Conservation (phyloP, 129 eudicot genomes). For the Centella asiatica region DNA sequence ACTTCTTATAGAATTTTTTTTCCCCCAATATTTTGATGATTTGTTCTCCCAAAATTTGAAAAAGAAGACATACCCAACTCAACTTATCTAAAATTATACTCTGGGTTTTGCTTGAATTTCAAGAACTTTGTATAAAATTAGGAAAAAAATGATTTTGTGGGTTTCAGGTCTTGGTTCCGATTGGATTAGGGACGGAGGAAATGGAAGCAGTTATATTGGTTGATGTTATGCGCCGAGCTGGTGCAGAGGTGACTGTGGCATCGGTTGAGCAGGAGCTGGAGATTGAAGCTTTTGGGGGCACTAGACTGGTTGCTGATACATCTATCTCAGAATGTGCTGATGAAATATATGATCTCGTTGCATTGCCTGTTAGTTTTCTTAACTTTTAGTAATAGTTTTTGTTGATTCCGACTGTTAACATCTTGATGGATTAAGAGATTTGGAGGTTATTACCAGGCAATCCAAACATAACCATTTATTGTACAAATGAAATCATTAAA, state of each 20-base stretch:
- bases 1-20: not conserved
- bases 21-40: not conserved
- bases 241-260: slow-evolving; percentile 73
- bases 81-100: not conserved
- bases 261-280: slow-evolving; percentile 84
- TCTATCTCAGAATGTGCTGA: slow-evolving; percentile 54
- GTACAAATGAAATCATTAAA: slow-evolving; percentile 1
- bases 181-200: slow-evolving; percentile 89
- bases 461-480: no score
- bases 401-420: no score
- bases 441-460: no score
- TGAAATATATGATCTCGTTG: slow-evolving; percentile 64
- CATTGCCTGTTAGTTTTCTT: slow-evolving; percentile 62
- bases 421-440: no score
- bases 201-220: slow-evolving; percentile 89
- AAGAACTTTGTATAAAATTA: no score
- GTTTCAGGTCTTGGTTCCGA: slow-evolving; percentile 77
- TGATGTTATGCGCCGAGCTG: slow-evolving; percentile 76
- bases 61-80: not conserved
- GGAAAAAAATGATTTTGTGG: not conserved
- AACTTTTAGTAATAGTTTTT: not conserved
- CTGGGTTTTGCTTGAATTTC: not conserved
- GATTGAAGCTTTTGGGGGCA: slow-evolving; percentile 77
- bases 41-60: not conserved
- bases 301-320: slow-evolving; percentile 66